phyloP scores from a whole-genome alignment of 345 rosid species.

The Populus alba region DNA sequence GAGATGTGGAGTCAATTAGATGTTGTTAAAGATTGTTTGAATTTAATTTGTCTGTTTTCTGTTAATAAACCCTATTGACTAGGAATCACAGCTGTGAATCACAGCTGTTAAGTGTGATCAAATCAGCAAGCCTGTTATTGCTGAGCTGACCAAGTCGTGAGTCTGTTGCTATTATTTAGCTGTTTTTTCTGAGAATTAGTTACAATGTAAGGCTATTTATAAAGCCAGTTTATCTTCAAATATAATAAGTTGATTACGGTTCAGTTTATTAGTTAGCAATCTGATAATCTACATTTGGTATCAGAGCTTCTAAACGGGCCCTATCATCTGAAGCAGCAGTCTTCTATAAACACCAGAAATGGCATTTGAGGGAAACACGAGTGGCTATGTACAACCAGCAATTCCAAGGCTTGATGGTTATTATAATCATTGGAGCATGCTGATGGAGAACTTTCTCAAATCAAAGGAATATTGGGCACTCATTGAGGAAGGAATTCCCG shows the following conservation, averaged over 20 bases:
- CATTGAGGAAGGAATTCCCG: too few species aligned
- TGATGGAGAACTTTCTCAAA: conserved; percentile 14
- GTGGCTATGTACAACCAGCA: neutral
- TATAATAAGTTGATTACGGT: too few species aligned
- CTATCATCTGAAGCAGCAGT: too few species aligned
- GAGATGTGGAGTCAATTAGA: conserved; percentile 37
- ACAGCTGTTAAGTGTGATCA: neutral
- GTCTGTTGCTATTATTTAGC: neutral
- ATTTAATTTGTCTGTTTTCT: too few species aligned
- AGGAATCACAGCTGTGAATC: neutral
- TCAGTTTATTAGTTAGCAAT: neutral
- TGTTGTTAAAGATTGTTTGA: too few species aligned
- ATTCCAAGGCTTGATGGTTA: neutral
- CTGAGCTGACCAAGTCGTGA: neutral
- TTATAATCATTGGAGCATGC: conserved; percentile 10
- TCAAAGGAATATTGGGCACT: neutral
- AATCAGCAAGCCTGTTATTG: neutral
- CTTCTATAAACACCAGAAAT: too few species aligned
- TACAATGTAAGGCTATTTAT: too few species aligned
- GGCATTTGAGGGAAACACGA: too few species aligned
- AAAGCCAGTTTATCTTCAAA: neutral
- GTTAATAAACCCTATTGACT: too few species aligned
- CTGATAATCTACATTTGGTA: neutral
- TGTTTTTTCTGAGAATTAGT: too few species aligned
- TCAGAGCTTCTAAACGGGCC: too few species aligned